Conservation (phyloP, 2,329 filamentous ascomycete genomes). For the Colletotrichum spinosum region DNA sequence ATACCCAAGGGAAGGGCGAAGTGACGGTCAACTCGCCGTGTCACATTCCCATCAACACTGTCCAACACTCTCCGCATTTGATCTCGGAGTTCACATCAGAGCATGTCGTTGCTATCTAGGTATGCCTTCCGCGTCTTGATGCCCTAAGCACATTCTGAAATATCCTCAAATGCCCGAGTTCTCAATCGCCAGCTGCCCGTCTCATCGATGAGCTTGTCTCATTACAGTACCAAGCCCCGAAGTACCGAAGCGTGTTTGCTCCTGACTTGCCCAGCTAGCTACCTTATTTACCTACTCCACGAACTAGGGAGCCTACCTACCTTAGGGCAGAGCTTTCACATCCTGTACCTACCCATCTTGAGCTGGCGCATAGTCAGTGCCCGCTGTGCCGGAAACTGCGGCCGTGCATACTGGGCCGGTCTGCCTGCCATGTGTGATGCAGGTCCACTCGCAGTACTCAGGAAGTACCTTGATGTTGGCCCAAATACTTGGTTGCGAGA, state of each 20-base stretch:
- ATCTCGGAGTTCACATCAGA: no score
- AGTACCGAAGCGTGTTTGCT: slow-evolving; percentile 15
- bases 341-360: neutral
- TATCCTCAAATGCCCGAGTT: no score
- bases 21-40: no score
- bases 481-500: no score
- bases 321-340: neutral
- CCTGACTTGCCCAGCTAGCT: no score
- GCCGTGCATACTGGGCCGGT: slow-evolving; percentile 21
- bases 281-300: no score
- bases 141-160: no score
- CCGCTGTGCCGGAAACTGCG: slow-evolving; percentile 25
- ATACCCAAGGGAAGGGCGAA: no score
- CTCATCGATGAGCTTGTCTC: neutral
- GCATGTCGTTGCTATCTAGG: no score
- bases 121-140: no score
- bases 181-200: slow-evolving; percentile 4
- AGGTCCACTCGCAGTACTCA: no score
- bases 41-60: neutral
- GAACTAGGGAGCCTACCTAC: neutral
- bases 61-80: neutral
- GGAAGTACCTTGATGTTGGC: no score
- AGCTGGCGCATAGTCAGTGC: slow-evolving; percentile 21
- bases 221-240: slow-evolving; percentile 11
- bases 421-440: slow-evolving; percentile 25